Evolutionary conservation across 805 yeast species (phyloP).

Genomic region (Starmerella apicola): DNA sequence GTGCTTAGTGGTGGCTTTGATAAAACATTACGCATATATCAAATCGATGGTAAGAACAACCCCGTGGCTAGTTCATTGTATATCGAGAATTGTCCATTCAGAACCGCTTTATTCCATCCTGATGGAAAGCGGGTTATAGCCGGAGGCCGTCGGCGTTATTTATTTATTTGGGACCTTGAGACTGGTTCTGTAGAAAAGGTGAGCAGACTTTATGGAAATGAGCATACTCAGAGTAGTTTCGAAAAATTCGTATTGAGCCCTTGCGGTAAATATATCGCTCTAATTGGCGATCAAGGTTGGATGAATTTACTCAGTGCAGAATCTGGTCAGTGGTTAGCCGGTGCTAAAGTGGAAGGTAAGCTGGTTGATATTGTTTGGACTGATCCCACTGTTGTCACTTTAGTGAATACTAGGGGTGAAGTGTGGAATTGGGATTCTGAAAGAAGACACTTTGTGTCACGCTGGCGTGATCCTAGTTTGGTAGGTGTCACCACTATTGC

Average conservation of each 20-base stretch:
- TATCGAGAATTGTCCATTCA: slow-evolving; percentile 63
- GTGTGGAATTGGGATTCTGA: slow-evolving; percentile 71
- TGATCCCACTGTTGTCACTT: slow-evolving; percentile 35
- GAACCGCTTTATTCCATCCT: slow-evolving; percentile 54
- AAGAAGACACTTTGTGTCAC: slow-evolving; percentile 39
- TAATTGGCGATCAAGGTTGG: slow-evolving; percentile 85
- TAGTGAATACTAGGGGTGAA: slow-evolving; percentile 69
- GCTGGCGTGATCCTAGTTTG: slow-evolving; percentile 82
- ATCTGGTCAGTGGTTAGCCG: slow-evolving; percentile 78
- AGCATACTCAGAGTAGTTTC: slow-evolving; percentile 64
- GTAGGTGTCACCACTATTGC: slow-evolving; percentile 68
- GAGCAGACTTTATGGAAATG: slow-evolving; percentile 84
- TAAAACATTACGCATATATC: slow-evolving; percentile 71
- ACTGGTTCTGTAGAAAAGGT: slow-evolving; percentile 69
- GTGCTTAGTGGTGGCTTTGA: slow-evolving; percentile 88
- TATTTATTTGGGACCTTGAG: slow-evolving; percentile 84
- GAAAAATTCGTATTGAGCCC: slow-evolving; percentile 67
- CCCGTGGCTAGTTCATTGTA: slow-evolving; percentile 71
- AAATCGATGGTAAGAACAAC: slow-evolving; percentile 78
- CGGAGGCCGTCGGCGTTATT: slow-evolving; percentile 82
- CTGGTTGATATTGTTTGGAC: slow-evolving; percentile 70
- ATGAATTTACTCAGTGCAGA: slow-evolving; percentile 62
- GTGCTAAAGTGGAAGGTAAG: slow-evolving; percentile 80
- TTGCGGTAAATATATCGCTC: slow-evolving; percentile 57
- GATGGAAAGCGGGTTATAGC: slow-evolving; percentile 51